phyloP scores from a whole-genome alignment of 108 stramenopile species.

The Nannochloropsis gaditana region DNA sequence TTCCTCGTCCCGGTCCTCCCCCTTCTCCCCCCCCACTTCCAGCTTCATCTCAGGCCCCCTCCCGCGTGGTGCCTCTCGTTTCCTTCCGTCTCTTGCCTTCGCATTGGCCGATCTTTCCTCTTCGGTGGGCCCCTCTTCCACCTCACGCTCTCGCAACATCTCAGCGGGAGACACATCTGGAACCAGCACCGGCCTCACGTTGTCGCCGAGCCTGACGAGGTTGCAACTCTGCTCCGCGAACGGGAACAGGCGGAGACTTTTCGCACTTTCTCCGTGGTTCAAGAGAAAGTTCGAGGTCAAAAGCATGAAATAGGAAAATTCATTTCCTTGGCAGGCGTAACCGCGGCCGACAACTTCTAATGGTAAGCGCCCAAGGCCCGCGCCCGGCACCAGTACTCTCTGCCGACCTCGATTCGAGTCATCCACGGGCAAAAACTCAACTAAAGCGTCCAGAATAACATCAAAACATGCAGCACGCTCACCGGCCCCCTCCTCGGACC shows the following conservation, averaged over 20 bases:
- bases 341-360: slow-evolving; percentile 73
- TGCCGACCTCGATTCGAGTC: slow-evolving; percentile 29
- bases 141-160: background rate
- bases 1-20: background rate
- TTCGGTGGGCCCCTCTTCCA: background rate
- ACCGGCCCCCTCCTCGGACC: slow-evolving; percentile 45
- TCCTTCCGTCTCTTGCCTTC: too few relatives aligned
- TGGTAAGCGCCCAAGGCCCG: slow-evolving; percentile 80
- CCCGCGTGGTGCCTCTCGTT: too few relatives aligned
- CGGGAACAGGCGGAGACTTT: background rate
- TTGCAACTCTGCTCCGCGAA: background rate
- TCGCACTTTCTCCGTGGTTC: background rate
- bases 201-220: background rate
- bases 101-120: too few relatives aligned
- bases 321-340: slow-evolving; percentile 89
- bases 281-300: slow-evolving; percentile 26
- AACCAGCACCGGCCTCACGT: slow-evolving; percentile 58
- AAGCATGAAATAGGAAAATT: slow-evolving; percentile 84
- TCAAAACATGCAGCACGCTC: slow-evolving; percentile 41
- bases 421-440: slow-evolving; percentile 28
- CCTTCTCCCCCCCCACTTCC: background rate
- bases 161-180: slow-evolving; percentile 67
- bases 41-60: too few relatives aligned
- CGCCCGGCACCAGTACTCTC: slow-evolving; percentile 55
- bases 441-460: slow-evolving; percentile 37